Base-by-base conservation (phyloP, 1,284 basidiomycete species). In the Fomitopsis betulina region DNA sequence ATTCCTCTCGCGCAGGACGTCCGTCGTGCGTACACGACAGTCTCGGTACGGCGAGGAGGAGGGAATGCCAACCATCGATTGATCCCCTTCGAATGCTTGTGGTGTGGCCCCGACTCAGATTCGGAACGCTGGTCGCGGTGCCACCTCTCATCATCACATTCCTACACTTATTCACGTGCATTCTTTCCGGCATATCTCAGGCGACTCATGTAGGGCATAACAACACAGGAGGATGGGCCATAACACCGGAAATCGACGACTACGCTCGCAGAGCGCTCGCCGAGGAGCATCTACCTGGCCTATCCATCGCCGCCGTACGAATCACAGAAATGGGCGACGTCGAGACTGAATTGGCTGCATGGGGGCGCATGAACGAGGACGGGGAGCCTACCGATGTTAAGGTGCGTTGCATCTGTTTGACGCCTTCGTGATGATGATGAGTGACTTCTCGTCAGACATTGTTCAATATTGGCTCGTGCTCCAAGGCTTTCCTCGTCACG, bases 381-480 rank as follows among this genome's bases (percentile, higher is more conserved):
- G 69, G 70, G 12, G 60, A 69, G n/a, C 33, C 33, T 5, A 23
- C 52, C n/a, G 6, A 6, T 39, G 32, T 27, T 2, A 32, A 37
- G 23, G 52, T 53, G 19, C 10, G 21, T 53, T 9, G 21, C 15
- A 35, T 19, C 37, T 37, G 23, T 15, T 23, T 10, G 1, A 23
- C 8, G 17, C 21, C n/a, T 15, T 17, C 19, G 30, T 53, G 10
- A 0, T 12, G 3, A 3, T 10, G 35, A 33, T 4, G n/a, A 15
- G 3, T 37, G 19, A 17, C 8, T 15, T 10, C 12, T 32, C 27
- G 27, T 38, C 54, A 79, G 78, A 72, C 76, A 0, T 61, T 75
- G 27, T 78, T 78, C 60, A 65, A 62, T 2, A 72, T 81, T 42
- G 79, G 70, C 0, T 79, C 78, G 17, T 78, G 75, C 62, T 76